phyloP scores from a whole-genome alignment of 2,329 filamentous ascomycete species.

The Atkinsonella texensis region DNA sequence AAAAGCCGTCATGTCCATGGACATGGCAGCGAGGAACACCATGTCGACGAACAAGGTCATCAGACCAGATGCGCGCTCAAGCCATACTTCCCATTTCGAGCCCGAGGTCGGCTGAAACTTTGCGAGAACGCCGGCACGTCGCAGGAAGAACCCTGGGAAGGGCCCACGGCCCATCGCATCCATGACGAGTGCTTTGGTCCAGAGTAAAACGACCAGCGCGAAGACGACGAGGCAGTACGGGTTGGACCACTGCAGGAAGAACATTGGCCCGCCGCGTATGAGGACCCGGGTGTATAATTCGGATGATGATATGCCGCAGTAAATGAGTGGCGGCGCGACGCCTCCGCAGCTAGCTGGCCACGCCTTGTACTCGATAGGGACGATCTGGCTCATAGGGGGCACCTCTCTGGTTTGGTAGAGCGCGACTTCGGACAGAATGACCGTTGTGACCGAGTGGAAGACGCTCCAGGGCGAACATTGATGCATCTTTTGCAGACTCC shows the following conservation, averaged over 20 bases:
- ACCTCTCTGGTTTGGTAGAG: background rate
- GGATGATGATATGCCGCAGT: background rate
- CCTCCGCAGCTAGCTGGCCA: background rate
- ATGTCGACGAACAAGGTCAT: background rate
- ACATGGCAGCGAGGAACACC: background rate
- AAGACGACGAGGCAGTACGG: background rate
- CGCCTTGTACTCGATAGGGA: background rate
- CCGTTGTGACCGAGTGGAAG: background rate
- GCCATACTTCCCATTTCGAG: background rate
- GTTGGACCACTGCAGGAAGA: background rate
- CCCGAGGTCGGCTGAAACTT: background rate
- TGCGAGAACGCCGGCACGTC: background rate
- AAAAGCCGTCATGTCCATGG: background rate
- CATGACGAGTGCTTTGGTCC: background rate
- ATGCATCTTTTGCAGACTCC: background rate
- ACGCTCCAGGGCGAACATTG: background rate
- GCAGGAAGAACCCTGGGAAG: background rate
- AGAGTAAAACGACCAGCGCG: background rate
- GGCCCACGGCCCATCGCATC: background rate
- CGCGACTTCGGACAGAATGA: conserved; percentile 1
- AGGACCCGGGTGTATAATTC: background rate
- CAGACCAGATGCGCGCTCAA: background rate
- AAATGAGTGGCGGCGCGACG: background rate
- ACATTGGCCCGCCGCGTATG: background rate
- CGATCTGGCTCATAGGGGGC: background rate